These are phyloP conservation scores for Hydrangea macrophylla DNA, from an alignment of 148 eudicot species.

Conservation along the genomic window DNA sequence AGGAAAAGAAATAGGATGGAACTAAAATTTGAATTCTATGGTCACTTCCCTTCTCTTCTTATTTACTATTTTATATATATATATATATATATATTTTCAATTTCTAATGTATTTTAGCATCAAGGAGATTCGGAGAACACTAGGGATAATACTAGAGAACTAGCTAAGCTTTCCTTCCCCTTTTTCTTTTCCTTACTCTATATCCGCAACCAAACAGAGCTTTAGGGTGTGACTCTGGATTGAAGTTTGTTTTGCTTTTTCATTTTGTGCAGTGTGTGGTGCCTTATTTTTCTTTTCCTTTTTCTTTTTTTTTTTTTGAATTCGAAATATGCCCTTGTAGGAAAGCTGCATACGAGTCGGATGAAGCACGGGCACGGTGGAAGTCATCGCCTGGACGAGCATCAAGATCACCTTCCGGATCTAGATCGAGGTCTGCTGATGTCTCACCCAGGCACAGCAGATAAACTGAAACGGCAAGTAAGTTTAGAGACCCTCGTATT, in stretches of 20 bases:
- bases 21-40: no score
- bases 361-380: conserved; percentile 31
- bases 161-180: no score
- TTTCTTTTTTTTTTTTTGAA: not conserved
- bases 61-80: no score
- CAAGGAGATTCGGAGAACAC: no score
- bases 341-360: conserved; percentile 38
- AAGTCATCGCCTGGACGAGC: conserved; percentile 39
- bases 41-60: no score
- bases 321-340: conserved; percentile 20
- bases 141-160: no score
- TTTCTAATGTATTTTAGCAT: no score
- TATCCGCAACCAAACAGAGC: no score
- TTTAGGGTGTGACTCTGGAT: no score
- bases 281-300: not conserved
- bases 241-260: not conserved
- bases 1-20: no score
- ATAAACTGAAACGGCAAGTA: conserved; percentile 16
- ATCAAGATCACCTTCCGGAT: conserved; percentile 66
- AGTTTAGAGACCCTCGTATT: conserved; percentile 8
- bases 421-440: conserved; percentile 66
- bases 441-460: conserved; percentile 40
- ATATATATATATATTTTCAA: no score
- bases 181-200: no score
- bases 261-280: not conserved